These are phyloP conservation scores for Vanrija pseudolonga DNA, from an alignment of 1,284 basidiomycete species.

Conservation along the genomic window DNA sequence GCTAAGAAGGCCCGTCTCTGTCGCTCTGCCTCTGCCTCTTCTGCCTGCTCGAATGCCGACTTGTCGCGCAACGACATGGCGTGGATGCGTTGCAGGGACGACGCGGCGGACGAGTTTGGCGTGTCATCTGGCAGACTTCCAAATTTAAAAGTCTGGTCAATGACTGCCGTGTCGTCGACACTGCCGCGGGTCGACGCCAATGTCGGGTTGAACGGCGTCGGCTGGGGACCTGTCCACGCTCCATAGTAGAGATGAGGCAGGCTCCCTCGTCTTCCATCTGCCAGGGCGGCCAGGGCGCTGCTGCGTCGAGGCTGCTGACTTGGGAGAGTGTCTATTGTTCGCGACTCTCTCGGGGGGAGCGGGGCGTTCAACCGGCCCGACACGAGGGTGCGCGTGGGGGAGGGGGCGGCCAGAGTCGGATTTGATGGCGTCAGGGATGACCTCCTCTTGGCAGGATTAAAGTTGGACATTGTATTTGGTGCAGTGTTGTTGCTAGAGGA, in stretches of 20 bases:
- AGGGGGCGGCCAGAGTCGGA: constrained; percentile 32
- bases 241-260: constrained; percentile 40
- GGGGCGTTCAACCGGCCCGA: constrained; percentile 23
- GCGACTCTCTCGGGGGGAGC: constrained; percentile 12
- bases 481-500: constrained; percentile 2
- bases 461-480: constrained; percentile 9
- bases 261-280: constrained; percentile 30
- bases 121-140: constrained; percentile 14
- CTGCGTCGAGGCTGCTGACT: constrained; percentile 1
- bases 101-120: background rate
- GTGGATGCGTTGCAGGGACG: constrained; percentile 12
- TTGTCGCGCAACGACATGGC: constrained; percentile 3
- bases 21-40: constrained; percentile 46
- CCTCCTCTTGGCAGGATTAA: constrained; percentile 18
- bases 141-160: constrained; percentile 34
- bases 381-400: constrained; percentile 33
- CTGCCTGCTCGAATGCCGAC: constrained; percentile 38
- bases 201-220: constrained; percentile 25
- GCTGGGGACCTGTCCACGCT: constrained; percentile 23
- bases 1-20: constrained; percentile 45
- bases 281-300: background rate
- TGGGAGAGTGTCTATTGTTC: constrained; percentile 11
- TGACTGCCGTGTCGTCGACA: constrained; percentile 20
- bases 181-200: constrained; percentile 28
- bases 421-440: constrained; percentile 38